Evolutionary conservation across 441 rosid species (phyloP).

Genomic region (Adansonia gregorii): DNA sequence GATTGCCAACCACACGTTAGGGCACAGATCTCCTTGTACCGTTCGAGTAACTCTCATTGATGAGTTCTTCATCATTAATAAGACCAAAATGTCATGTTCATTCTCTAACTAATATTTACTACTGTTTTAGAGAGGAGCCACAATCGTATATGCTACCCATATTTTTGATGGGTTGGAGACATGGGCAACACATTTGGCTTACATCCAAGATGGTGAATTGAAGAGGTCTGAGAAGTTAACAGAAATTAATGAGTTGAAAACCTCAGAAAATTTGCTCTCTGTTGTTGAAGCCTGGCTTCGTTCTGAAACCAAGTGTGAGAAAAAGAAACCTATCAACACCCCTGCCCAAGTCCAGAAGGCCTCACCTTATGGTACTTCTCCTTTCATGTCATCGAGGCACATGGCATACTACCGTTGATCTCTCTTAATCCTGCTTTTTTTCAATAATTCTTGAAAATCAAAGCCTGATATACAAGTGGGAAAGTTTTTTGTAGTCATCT

Average conservation of each 20-base stretch:
- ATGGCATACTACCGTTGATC: constrained; percentile 90
- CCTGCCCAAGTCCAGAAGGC: constrained; percentile 44
- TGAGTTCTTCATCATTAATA: neutral
- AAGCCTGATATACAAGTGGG: neutral
- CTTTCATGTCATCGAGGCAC: constrained; percentile 84
- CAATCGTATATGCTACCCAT: constrained; percentile 73
- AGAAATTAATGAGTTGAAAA: constrained; percentile 64
- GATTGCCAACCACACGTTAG: neutral
- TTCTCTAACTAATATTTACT: neutral
- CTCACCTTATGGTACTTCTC: constrained; percentile 58
- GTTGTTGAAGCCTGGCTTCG: constrained; percentile 93
- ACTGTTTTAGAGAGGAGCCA: constrained; percentile 62
- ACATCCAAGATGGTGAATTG: constrained; percentile 81
- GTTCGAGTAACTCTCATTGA: neutral
- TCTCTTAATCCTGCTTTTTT: constrained; percentile 18
- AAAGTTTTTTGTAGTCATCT: neutral
- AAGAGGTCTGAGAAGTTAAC: constrained; percentile 57
- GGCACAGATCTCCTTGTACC: neutral
- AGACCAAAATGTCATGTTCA: neutral
- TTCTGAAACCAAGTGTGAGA: constrained; percentile 68
- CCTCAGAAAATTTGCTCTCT: constrained; percentile 70
- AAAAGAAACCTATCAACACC: constrained; percentile 47
- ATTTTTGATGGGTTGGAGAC: constrained; percentile 74
- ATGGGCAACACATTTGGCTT: constrained; percentile 79
- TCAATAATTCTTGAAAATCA: neutral